phyloP scores from a whole-genome alignment of 1,139 yeast species.

The Saccharomycopsis crataegensis region DNA sequence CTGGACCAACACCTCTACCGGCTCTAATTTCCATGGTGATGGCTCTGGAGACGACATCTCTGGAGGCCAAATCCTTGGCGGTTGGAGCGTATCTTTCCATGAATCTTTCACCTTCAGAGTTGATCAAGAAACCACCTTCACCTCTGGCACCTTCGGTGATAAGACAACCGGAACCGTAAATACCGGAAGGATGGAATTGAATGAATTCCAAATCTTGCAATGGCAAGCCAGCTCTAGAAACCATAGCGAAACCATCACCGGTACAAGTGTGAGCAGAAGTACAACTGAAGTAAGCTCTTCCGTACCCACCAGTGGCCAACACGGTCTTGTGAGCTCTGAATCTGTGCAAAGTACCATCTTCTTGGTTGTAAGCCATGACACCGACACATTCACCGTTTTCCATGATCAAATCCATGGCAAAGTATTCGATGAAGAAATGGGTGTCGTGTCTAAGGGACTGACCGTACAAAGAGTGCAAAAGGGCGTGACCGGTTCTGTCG shows the following conservation, averaged over 20 bases:
- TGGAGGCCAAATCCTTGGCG: conserved; percentile 95
- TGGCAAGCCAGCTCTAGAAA: conserved; percentile 95
- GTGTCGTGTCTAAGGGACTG: conserved; percentile 96
- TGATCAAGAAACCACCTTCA: conserved; percentile 96
- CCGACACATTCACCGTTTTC: conserved; percentile 96
- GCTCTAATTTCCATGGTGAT: conserved; percentile 98
- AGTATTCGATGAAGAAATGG: conserved; percentile 95
- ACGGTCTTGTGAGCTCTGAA: conserved; percentile 95
- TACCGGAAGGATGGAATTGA: conserved; percentile 99
- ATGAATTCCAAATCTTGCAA: conserved; percentile 96
- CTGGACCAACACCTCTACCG: conserved; percentile 98
- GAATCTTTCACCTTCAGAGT: conserved; percentile 97
- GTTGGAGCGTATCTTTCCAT: conserved; percentile 99
- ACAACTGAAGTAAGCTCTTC: conserved; percentile 97
- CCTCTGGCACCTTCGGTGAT: conserved; percentile 99
- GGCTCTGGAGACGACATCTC: conserved; percentile 98
- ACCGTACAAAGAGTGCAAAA: conserved; percentile 92
- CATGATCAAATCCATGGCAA: conserved; percentile 91
- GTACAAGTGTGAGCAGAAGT: conserved; percentile 99
- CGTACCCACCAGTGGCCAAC: conserved; percentile 98
- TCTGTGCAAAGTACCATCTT: conserved; percentile 97
- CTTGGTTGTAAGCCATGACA: conserved; percentile 95
- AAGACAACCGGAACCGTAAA: conserved; percentile 97
- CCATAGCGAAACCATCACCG: conserved; percentile 99
- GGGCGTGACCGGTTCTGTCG: conserved; percentile 97